A percentile compares a stretch with the other conserved stretches of the same genome.
Evolutionary conservation across 2,329 filamentous ascomycete genomes (phyloP).

Genomic region (Diaporthe aspalathi): DNA sequence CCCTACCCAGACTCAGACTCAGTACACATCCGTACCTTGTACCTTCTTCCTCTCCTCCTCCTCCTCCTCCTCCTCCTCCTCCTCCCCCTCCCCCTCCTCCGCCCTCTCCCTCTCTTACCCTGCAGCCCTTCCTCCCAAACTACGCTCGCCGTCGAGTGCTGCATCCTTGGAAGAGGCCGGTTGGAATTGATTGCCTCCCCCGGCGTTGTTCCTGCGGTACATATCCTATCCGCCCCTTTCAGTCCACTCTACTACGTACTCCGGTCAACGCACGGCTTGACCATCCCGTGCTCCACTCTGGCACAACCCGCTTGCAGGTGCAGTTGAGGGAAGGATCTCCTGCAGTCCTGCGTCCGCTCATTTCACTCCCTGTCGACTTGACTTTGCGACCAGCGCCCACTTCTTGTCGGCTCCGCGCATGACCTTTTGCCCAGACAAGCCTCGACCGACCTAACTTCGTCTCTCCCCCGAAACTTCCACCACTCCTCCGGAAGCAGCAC

Average conservation of each 20-base stretch:
- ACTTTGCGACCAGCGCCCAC: constrained; percentile 11
- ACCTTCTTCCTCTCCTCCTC: background rate
- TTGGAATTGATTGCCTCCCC: constrained; percentile 23
- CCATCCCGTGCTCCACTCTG: constrained; percentile 8
- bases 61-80: too few species aligned
- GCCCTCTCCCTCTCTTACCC: constrained; percentile 5
- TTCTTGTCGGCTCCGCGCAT: background rate
- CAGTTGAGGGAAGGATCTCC: constrained; percentile 33
- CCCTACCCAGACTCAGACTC: too few species aligned
- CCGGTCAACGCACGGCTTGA: constrained; percentile 10
- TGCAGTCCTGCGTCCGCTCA: constrained; percentile 38
- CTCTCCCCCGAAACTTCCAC: constrained; percentile 25
- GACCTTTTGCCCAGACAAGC: background rate
- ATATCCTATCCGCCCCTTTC: background rate
- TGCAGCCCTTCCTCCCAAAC: constrained; percentile 12
- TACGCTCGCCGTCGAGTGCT: constrained; percentile 2
- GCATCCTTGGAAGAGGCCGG: constrained; percentile 26
- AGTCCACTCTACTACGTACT: constrained; percentile 11
- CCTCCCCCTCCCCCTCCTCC: constrained; percentile 3
- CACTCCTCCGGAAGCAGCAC: constrained; percentile 35
- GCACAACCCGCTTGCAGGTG: constrained; percentile 29
- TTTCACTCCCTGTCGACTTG: constrained; percentile 26
- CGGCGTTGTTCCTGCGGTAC: background rate
- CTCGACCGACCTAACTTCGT: background rate
- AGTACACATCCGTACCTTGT: background rate